Evolutionary conservation across 1,139 yeast genomes (phyloP), one percentile per base, ranked within the genome.

Genomic region (Barnettozyma hawaiiensis): DNA sequence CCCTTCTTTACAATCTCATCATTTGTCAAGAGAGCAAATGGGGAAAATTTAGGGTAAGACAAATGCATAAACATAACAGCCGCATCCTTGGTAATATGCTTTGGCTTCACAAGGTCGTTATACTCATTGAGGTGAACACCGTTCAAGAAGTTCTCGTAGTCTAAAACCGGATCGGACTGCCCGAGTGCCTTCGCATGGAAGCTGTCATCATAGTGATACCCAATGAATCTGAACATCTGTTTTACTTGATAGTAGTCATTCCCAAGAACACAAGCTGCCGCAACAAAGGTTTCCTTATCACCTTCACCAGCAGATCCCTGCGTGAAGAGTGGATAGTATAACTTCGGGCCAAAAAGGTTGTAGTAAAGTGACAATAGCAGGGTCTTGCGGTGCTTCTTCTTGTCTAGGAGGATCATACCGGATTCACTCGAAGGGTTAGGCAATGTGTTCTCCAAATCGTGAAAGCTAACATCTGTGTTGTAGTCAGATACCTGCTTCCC

Each of bases 221-320:
- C 85, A 15, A 75, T 64, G 69, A 81, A 79, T 40, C 57, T 56
- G 50, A 76, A 74, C 39, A 61, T 67, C 48, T 73, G 70, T 39
- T 65, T 51, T 7, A 81, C 76, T 57, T 77, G 85, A 59, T 73
- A 76, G 61, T 73, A 76, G 3, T 75, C 73, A 40, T 67, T 61
- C 0, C 63, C 53, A 50, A 78, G 54, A 0, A 70, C 80, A 43
- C 67, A 69, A 0, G 85, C 83, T 1, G 85, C 83, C 2, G 82
- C 81, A 22, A 79, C 71, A 49, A 78, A 79, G 0, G 85, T 78
- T 51, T 80, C 86, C 58, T 79, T 80, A 52, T 80, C 86, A 38
- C 86, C 86, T 61, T 80, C 84, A 21, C 85, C 86, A 1, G 85
- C 84, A 12, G 81, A 70, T 7, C 85, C 85, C 59, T 78, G 85